Conservation (phyloP, 495 filamentous ascomycete genomes). For the Hyphodiscus hymeniophilus region DNA sequence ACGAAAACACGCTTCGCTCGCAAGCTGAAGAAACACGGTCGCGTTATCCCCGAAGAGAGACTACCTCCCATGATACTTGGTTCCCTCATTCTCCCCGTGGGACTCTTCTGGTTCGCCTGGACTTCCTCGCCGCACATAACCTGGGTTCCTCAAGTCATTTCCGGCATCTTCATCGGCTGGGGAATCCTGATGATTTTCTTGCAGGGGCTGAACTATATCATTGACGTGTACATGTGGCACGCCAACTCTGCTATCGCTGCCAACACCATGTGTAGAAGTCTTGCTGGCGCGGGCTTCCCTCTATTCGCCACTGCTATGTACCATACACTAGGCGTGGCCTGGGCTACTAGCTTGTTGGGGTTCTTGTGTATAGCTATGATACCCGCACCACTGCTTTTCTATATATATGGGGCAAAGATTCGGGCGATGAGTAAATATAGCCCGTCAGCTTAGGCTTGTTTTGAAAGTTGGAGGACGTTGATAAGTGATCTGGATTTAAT, state of each 20-base stretch:
- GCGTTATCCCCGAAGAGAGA: conserved; percentile 58
- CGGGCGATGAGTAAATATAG: conserved; percentile 27
- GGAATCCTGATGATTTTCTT: conserved; percentile 44
- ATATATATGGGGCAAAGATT: conserved; percentile 57
- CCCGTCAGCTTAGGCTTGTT: conserved; percentile 8
- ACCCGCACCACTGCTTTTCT: conserved; percentile 66
- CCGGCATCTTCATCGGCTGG: conserved; percentile 68
- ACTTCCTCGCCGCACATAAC: conserved; percentile 53
- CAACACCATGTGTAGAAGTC: conserved; percentile 58
- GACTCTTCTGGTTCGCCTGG: conserved; percentile 73
- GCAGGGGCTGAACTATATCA: conserved; percentile 39
- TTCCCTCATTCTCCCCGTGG: conserved; percentile 49
- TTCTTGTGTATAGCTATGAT: conserved; percentile 57
- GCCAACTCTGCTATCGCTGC: conserved; percentile 61
- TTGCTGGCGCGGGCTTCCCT: conserved; percentile 60
- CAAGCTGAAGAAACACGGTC: conserved; percentile 39
- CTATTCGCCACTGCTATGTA: conserved; percentile 60
- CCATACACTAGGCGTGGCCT: conserved; percentile 54
- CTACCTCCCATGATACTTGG: conserved; percentile 81
- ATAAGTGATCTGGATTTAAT: too few species aligned
- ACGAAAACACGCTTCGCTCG: conserved; percentile 48
- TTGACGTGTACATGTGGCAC: conserved; percentile 57
- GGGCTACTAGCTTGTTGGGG: conserved; percentile 56
- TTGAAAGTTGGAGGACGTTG: too few species aligned
- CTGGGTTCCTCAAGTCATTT: conserved; percentile 65